phyloP scores from a whole-genome alignment of 192 early-diverging fungal genomes.

The Coemansia sp. region DNA sequence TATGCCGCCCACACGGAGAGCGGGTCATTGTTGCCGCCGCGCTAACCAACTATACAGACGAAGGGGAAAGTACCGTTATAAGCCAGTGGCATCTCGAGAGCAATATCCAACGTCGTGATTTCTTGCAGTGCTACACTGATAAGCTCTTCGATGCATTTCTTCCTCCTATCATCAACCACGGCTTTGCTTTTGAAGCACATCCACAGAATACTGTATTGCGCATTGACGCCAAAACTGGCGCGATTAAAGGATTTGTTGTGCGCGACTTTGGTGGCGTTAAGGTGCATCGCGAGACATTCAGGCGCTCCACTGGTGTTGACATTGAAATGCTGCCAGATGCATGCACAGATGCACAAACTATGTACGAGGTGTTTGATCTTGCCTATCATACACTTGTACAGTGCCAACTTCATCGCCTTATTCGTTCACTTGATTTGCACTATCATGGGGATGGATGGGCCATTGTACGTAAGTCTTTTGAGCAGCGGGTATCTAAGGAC shows the following conservation, averaged over 20 bases:
- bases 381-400: conserved; percentile 65
- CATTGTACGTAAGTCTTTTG: conserved; percentile 55
- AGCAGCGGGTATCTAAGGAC: conserved; percentile 43
- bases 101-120: conserved; percentile 40
- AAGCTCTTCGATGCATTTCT: conserved; percentile 59
- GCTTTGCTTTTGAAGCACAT: conserved; percentile 69
- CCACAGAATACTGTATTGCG: conserved; percentile 62
- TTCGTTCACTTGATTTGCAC: conserved; percentile 61
- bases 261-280: conserved; percentile 72
- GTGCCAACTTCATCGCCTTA: conserved; percentile 60
- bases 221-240: conserved; percentile 53
- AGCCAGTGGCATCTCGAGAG: conserved; percentile 54
- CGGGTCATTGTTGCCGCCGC: conserved; percentile 59
- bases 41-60: conserved; percentile 51
- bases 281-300: conserved; percentile 57
- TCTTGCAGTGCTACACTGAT: conserved; percentile 52
- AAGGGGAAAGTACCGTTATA: conserved; percentile 42
- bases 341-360: conserved; percentile 54
- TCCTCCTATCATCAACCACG: conserved; percentile 59
- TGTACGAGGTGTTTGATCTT: conserved; percentile 56
- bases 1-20: conserved; percentile 39
- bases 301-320: conserved; percentile 40
- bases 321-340: conserved; percentile 59
- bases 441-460: conserved; percentile 61
- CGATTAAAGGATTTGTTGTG: conserved; percentile 59